These are phyloP conservation scores for Zizania latifolia DNA, from an alignment of 176 grass and related monocot species.

Conservation along the genomic window DNA sequence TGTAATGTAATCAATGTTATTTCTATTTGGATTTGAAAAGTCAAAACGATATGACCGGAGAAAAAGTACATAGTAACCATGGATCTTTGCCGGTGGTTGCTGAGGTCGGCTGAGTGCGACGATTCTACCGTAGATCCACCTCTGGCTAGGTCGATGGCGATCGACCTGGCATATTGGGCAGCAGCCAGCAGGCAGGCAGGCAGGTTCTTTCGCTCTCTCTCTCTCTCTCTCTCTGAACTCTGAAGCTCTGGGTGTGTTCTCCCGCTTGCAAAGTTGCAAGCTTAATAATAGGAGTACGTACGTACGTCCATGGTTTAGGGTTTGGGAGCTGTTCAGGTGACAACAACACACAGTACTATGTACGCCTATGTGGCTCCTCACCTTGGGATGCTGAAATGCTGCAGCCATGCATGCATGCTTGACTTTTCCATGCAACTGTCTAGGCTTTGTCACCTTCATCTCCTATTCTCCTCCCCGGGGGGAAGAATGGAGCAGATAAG, in stretches of 20 bases:
- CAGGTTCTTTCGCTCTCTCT: not conserved
- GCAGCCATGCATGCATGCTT: not conserved
- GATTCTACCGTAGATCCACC: too few relatives aligned
- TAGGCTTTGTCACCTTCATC: not conserved
- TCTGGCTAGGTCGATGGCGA: not conserved
- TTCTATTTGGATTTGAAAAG: too few relatives aligned
- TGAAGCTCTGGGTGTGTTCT: not conserved
- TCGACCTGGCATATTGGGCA: slow-evolving; percentile 12
- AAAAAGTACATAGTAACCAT: too few relatives aligned
- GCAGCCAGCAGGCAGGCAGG: not conserved
- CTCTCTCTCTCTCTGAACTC: too few relatives aligned
- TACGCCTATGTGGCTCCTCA: not conserved
- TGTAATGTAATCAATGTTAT: too few relatives aligned
- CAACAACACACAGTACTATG: not conserved
- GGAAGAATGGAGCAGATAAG: not conserved
- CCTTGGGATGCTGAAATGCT: not conserved
- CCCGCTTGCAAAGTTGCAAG: slow-evolving; percentile 18
- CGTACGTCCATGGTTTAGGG: not conserved
- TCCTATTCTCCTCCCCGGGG: not conserved
- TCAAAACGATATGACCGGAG: too few relatives aligned
- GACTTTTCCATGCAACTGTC: not conserved
- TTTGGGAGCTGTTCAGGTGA: not conserved
- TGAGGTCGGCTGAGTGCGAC: too few relatives aligned
- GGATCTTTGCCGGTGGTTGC: too few relatives aligned
- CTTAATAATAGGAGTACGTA: not conserved